Percentiles rank a stretch among this genome's conserved stretches.
phyloP scores from a whole-genome alignment of 345 rosid species.

The Adansonia digitata region DNA sequence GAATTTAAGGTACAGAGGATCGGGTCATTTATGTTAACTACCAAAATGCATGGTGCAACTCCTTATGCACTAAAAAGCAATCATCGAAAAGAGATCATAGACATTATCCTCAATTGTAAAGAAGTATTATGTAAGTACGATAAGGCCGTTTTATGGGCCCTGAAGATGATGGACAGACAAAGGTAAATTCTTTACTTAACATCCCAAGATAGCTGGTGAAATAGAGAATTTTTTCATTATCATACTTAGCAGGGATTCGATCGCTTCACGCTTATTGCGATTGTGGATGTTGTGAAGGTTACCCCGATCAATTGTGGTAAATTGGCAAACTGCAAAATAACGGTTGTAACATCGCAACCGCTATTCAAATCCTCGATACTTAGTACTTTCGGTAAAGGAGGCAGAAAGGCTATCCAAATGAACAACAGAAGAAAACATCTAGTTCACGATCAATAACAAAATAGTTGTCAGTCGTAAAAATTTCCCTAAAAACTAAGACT shows the following conservation, averaged over 20 bases:
- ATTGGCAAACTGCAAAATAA: no score
- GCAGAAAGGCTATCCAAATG: neutral
- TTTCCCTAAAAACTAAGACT: neutral
- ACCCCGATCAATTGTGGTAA: no score
- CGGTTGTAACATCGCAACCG: no score
- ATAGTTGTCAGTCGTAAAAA: neutral
- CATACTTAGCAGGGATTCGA: no score
- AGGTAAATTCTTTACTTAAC: neutral
- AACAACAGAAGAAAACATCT: neutral
- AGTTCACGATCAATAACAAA: neutral
- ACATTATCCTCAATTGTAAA: neutral
- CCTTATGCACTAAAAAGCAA: no score
- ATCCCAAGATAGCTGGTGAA: neutral
- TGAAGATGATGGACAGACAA: neutral
- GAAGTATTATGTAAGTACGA: neutral
- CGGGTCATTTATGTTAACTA: neutral
- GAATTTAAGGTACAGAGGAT: neutral
- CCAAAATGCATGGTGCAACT: no score
- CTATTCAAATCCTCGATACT: no score
- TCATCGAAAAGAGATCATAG: no score
- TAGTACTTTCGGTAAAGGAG: neutral
- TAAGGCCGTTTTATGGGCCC: neutral
- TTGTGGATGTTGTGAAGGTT: no score
- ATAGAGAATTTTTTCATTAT: neutral
- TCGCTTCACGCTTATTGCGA: no score